Base-by-base conservation (phyloP, 139 green algal genomes). In the Pleodorina starrii region DNA sequence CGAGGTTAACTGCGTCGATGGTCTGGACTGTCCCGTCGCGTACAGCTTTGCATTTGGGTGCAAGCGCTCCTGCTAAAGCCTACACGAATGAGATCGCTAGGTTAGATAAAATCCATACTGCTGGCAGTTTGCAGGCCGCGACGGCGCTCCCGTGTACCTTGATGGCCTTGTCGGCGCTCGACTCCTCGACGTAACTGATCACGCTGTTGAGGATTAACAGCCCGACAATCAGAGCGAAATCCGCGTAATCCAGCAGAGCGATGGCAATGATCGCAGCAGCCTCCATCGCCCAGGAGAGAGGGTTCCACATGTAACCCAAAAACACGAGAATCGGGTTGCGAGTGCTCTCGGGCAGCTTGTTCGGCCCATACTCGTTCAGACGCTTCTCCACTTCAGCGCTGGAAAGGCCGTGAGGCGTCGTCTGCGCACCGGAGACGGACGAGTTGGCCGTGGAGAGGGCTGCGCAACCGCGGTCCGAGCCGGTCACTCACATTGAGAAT, bases 201-300 rank as follows among this genome's bases (percentile, higher is more conserved):
- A 90, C 95, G 69, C 95, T 93, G 78, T 98, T 99, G 0, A 96
- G 35, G 32, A 97, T 75, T 59, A 97, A 93, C 78, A 97, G 85
- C 12, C 90, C 92, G 17, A 97, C 90, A 72, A 97, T 94, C 17
- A 97, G 92, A 3, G 89, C 91, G 68, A 98, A 97, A 82, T 98
- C 95, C 5, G 94, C 95, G 29, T 96, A 97, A 91, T 98, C 96
- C 44, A 97, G 93, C 80, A 98, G 90, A 0, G 86, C 92, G 78
- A 98, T 98, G 72, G 96, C 94, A 50, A 98, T 95, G 59, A 98
- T 97, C 48, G 95, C 96, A 9, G 96, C 94, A 25, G 85, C 91
- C 88, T 98, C 96, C 95, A 98, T 98, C n/a, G 94, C 93, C 93
- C 95, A 98, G 0, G 93, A 95, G 82, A 98, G 91, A 0, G 96